Evolutionary conservation across 169 alveolate species (phyloP).

Genomic region (Eimeria brunetti): DNA sequence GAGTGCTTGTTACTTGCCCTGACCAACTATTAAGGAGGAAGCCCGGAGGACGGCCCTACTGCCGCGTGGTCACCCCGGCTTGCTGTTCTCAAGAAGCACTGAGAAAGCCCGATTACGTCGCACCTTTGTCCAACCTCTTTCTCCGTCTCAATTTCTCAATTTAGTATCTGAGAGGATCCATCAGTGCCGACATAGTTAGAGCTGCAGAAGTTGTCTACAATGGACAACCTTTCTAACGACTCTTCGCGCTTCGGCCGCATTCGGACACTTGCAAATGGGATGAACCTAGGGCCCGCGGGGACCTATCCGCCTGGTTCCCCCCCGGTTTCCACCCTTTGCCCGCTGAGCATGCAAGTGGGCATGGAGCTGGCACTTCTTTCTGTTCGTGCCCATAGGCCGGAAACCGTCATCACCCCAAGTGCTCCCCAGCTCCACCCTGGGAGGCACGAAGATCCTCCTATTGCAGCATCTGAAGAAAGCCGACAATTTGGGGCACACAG

Average conservation of each 20-base stretch:
- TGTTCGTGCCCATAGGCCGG: not conserved
- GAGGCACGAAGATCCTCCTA: not conserved
- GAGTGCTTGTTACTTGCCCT: not conserved
- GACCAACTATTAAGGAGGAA: not conserved
- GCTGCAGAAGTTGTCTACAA: not conserved
- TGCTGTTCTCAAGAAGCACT: not conserved
- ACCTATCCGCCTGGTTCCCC: not conserved
- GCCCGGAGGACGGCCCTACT: not conserved
- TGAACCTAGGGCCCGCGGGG: not conserved
- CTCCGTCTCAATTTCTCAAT: not conserved
- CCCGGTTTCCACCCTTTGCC: conserved; percentile 4
- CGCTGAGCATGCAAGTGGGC: conserved; percentile 60
- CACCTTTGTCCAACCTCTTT: not conserved
- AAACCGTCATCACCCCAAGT: not conserved
- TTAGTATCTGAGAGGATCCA: not conserved
- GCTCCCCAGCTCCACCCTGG: not conserved
- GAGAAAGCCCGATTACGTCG: no score
- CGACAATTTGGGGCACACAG: not conserved
- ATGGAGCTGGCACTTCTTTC: conserved; percentile 63
- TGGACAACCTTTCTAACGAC: not conserved
- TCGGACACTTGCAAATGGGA: not conserved
- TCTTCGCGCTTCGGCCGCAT: not conserved
- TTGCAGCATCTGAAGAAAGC: not conserved
- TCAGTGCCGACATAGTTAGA: not conserved
- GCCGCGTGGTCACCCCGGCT: not conserved